Base-by-base conservation (phyloP, 106 monocot species). In the Gastrodia elata region DNA sequence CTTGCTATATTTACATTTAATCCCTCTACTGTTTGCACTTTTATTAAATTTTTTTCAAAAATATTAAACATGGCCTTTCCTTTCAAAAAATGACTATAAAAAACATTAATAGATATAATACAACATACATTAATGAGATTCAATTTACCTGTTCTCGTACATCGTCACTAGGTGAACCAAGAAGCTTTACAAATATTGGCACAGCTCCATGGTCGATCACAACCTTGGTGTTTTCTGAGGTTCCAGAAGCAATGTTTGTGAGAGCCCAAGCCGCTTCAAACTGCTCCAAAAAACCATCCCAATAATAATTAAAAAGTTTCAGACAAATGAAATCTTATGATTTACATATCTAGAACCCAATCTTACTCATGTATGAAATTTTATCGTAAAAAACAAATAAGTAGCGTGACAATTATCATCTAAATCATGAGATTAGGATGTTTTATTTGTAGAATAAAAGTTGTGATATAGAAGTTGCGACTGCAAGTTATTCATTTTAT, bases 211-310 rank as follows among this genome's bases (percentile, higher is more conserved):
- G 81, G 58, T 84, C 83, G 39, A 87, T 82, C 33, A 87, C 87
- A 72, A 87, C 83, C 55, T 81, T 87, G 0, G 87, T 87, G 49
- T 87, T 81, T 24, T 87, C 83, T 68, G 87, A 83, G 9, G 83
- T 87, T 33, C 87, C 83, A 56, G 83, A 87, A 26, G 87, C 87
- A 78, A 87, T 81, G 39, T 87, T 87, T 13, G 83, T 87, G 34
- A 87, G 81, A 1, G 83, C 78, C 87, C 83, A 87, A 34, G 83
- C 87, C 64, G 83, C 81, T 73, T 87, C 87, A 84, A 87, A 83
- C 83, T 87, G 80, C 39, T 27, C 35, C 15, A n/a, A 20, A 49
- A n/a, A n/a, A n/a, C n/a, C n/a, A n/a, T n/a, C n/a, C n/a, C 24
- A 64, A 65, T 46, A 35, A 73, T 59, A 15, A 16, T n/a, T n/a